These are phyloP conservation scores for Pythium myriotylum DNA, from an alignment of 352 stramenopile species.

Conservation along the genomic window DNA sequence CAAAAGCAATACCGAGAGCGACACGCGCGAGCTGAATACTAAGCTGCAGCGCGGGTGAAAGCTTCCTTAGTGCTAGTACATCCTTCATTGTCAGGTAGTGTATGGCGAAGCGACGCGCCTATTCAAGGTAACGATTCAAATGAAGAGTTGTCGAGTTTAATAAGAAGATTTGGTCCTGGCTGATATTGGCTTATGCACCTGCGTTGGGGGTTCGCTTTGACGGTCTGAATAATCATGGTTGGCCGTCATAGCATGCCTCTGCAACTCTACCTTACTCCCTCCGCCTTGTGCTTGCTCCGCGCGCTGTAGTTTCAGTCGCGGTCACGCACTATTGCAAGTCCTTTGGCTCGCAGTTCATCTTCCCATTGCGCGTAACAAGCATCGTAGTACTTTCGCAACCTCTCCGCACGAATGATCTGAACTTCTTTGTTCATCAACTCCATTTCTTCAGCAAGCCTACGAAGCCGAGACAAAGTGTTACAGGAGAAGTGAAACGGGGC, in stretches of 20 bases:
- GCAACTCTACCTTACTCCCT: too few species aligned
- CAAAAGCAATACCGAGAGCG: constrained; percentile 5
- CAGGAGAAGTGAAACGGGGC: too few species aligned
- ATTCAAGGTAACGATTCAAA: too few species aligned
- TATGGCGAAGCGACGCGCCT: neutral
- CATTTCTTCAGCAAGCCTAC: constrained; percentile 68
- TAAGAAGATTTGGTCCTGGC: too few species aligned
- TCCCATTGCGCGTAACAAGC: constrained; percentile 82
- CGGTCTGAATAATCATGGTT: too few species aligned
- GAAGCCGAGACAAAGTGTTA: too few species aligned
- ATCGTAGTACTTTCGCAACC: constrained; percentile 75
- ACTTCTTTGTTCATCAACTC: constrained; percentile 80
- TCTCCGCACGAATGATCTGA: constrained; percentile 60
- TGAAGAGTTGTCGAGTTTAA: too few species aligned
- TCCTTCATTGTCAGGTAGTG: constrained; percentile 25
- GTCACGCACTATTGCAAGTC: constrained; percentile 67
- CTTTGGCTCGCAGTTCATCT: constrained; percentile 63
- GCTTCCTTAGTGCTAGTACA: constrained; percentile 56
- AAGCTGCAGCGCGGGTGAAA: constrained; percentile 47
- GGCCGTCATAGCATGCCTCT: too few species aligned
- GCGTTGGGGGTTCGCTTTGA: too few species aligned
- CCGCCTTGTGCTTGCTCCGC: too few species aligned
- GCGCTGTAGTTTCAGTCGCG: too few species aligned
- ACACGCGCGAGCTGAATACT: constrained; percentile 44
- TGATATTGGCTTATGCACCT: too few species aligned